These are phyloP conservation scores for Xylaria sp. DNA, from an alignment of 495 filamentous ascomycete species.

Conservation along the genomic window DNA sequence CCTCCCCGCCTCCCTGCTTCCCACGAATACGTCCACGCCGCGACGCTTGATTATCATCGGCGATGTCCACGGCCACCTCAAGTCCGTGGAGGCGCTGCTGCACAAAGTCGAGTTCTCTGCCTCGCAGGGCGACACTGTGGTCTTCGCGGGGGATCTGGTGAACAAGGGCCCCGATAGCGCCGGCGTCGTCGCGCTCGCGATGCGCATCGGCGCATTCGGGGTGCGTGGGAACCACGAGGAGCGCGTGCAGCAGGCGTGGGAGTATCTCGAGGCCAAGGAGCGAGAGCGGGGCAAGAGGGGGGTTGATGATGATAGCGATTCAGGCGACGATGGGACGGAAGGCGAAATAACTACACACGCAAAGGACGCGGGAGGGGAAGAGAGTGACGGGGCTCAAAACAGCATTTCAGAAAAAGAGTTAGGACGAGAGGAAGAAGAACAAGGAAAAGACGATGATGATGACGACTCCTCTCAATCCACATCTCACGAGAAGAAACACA, in stretches of 20 bases:
- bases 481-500: constrained; percentile 25
- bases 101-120: constrained; percentile 68
- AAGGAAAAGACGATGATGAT: neutral
- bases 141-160: constrained; percentile 85
- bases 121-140: constrained; percentile 70
- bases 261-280: constrained; percentile 2
- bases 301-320: constrained; percentile 32
- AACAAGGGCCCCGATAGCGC: constrained; percentile 85
- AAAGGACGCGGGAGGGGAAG: neutral
- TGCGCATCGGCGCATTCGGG: constrained; percentile 70
- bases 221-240: constrained; percentile 97
- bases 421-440: no score
- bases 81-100: constrained; percentile 71
- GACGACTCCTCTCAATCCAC: neutral
- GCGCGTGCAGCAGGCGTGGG: constrained; percentile 63
- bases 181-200: constrained; percentile 78
- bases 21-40: constrained; percentile 39
- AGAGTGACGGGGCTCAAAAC: neutral
- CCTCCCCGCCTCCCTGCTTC: constrained; percentile 45
- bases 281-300: neutral
- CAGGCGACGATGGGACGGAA: neutral
- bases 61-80: constrained; percentile 87
- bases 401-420: constrained; percentile 29
- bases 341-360: neutral
- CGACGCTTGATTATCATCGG: constrained; percentile 74